Percentiles rank a stretch among this genome's conserved stretches.
Conservation (phyloP, 495 filamentous ascomycete species). For the Penicillium paradoxum region DNA sequence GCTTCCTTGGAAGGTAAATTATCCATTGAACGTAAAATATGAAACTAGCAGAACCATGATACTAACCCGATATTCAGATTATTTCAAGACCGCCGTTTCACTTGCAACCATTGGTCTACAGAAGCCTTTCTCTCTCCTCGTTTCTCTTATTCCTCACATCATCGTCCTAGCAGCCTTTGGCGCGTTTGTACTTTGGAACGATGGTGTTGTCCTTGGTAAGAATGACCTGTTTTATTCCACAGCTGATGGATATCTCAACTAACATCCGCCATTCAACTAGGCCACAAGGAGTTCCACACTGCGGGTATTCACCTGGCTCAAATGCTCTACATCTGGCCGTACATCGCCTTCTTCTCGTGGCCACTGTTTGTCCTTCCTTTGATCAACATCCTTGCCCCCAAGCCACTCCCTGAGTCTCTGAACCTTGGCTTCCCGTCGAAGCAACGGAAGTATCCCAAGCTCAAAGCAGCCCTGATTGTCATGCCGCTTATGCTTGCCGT, state of each 20-base stretch:
- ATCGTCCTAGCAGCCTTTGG: slow-evolving; percentile 63
- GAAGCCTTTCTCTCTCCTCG: slow-evolving; percentile 45
- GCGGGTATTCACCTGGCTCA: slow-evolving; percentile 85
- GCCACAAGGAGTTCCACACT: slow-evolving; percentile 90
- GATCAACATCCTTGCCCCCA: slow-evolving; percentile 37
- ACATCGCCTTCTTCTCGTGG: slow-evolving; percentile 81
- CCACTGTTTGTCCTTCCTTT: slow-evolving; percentile 62
- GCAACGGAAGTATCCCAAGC: slow-evolving; percentile 34
- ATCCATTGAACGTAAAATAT: neutral
- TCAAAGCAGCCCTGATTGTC: slow-evolving; percentile 31
- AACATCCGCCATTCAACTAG: slow-evolving; percentile 30
- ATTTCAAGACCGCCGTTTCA: slow-evolving; percentile 54
- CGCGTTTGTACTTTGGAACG: slow-evolving; percentile 78
- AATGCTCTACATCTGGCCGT: slow-evolving; percentile 92
- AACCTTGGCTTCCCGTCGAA: slow-evolving; percentile 34
- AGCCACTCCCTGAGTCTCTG: slow-evolving; percentile 33
- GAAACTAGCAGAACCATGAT: neutral
- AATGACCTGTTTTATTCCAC: neutral
- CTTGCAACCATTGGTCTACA: slow-evolving; percentile 51
- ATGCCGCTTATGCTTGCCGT: slow-evolving; percentile 49
- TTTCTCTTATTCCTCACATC: slow-evolving; percentile 60
- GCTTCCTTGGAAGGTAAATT: slow-evolving; percentile 52
- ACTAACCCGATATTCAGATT: slow-evolving; percentile 47
- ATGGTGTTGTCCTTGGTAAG: slow-evolving; percentile 82
- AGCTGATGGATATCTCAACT: slow-evolving; percentile 7